Evolutionary conservation across 2,329 filamentous ascomycete genomes (phyloP).

Genomic region (Xylariomycetidae sp.): DNA sequence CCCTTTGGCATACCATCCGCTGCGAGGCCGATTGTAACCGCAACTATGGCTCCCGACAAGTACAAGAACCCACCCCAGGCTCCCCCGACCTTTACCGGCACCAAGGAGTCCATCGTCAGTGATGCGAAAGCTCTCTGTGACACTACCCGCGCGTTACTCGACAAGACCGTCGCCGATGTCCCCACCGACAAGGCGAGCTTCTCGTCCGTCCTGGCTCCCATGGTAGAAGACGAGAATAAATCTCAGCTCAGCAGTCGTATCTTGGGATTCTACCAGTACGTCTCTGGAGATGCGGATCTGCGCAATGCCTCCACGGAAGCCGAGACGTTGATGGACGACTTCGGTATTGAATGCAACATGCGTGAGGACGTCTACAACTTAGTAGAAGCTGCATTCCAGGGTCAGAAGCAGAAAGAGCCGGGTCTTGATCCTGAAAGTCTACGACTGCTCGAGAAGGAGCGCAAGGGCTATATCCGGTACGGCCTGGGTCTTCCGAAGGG

Average conservation of each 20-base stretch:
- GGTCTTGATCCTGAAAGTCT: slow-evolving; percentile 63
- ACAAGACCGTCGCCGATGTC: slow-evolving; percentile 62
- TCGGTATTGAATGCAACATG: slow-evolving; percentile 74
- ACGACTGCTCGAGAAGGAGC: slow-evolving; percentile 71
- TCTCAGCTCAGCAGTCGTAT: slow-evolving; percentile 58
- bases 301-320: slow-evolving; percentile 74
- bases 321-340: slow-evolving; percentile 71
- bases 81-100: slow-evolving; percentile 73
- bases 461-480: slow-evolving; percentile 72
- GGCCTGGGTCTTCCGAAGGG: slow-evolving; percentile 69
- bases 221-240: slow-evolving; percentile 68
- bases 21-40: slow-evolving; percentile 36
- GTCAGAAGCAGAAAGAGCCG: slow-evolving; percentile 48
- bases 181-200: slow-evolving; percentile 49
- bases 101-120: slow-evolving; percentile 61
- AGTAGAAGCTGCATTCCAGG: slow-evolving; percentile 54
- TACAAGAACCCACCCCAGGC: slow-evolving; percentile 73
- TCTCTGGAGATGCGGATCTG: slow-evolving; percentile 63
- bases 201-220: slow-evolving; percentile 55
- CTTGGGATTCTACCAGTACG: slow-evolving; percentile 75
- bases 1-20: slow-evolving; percentile 10
- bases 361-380: slow-evolving; percentile 73
- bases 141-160: slow-evolving; percentile 57
- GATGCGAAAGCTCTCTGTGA: slow-evolving; percentile 65
- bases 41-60: slow-evolving; percentile 60